Percentiles rank a stretch among this genome's conserved stretches.
phyloP scores from a whole-genome alignment of 2,329 filamentous ascomycete genomes.

The Ophiostoma tasmaniense region DNA sequence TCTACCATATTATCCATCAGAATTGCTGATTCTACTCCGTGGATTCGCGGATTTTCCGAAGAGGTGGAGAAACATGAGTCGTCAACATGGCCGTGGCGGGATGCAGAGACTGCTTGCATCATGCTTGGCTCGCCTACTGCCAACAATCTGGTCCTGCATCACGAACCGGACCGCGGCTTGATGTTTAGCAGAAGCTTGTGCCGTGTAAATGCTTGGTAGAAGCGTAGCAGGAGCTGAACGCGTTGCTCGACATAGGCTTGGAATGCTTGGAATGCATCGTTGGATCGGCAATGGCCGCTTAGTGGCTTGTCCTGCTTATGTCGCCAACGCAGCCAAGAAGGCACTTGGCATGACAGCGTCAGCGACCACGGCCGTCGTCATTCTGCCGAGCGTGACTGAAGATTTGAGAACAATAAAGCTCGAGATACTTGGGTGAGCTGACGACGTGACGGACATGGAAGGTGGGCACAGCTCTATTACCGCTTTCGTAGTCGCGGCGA shows the following conservation, averaged over 20 bases:
- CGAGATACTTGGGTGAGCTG: too few species aligned
- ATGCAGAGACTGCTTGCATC: too few species aligned
- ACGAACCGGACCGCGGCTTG: not conserved
- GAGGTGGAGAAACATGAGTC: not conserved
- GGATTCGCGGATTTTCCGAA: not conserved
- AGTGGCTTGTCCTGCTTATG: not conserved
- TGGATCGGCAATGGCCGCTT: too few species aligned
- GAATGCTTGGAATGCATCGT: not conserved
- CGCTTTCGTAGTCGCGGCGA: not conserved
- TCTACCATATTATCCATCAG: too few species aligned
- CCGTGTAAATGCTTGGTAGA: not conserved
- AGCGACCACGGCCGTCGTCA: not conserved
- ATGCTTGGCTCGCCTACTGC: too few species aligned
- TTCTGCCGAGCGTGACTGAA: too few species aligned
- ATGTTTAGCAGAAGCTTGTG: not conserved
- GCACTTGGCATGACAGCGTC: not conserved
- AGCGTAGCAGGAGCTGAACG: not conserved
- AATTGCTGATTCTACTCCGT: not conserved
- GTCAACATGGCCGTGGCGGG: too few species aligned
- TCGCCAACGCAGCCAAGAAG: not conserved
- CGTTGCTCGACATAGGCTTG: not conserved
- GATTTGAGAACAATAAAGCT: too few species aligned
- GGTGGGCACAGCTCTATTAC: not conserved
- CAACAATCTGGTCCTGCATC: too few species aligned
- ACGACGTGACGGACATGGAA: not conserved